phyloP scores from a whole-genome alignment of 371 early-diverging fungal species.

The Mortierella sp. region DNA sequence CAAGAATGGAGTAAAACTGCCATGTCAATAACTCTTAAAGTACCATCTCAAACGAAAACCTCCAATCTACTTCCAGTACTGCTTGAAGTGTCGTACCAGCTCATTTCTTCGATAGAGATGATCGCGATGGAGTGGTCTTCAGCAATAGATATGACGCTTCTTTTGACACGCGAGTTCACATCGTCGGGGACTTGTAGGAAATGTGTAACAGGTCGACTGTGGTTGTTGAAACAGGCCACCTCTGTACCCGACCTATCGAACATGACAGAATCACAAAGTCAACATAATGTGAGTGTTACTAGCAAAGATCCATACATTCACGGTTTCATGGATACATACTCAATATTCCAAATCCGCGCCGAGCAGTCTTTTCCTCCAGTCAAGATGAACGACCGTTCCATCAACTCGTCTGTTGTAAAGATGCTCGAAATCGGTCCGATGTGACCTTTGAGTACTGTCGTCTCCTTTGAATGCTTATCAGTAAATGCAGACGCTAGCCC shows the following conservation, averaged over 20 bases:
- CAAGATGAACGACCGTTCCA: constrained; percentile 66
- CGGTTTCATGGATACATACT: constrained; percentile 61
- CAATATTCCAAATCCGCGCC: constrained; percentile 83
- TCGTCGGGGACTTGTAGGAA: constrained; percentile 78
- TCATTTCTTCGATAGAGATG: constrained; percentile 82
- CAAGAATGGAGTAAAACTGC: constrained; percentile 4
- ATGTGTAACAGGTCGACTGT: constrained; percentile 68
- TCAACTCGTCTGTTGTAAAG: constrained; percentile 65
- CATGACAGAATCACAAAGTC: not conserved
- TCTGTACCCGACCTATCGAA: constrained; percentile 67
- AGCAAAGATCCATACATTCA: not conserved
- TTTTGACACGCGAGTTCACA: constrained; percentile 67
- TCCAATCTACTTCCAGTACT: not conserved
- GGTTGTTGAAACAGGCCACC: constrained; percentile 77
- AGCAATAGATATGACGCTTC: constrained; percentile 76
- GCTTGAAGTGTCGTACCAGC: constrained; percentile 63
- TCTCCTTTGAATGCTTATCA: constrained; percentile 47
- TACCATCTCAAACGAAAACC: not conserved
- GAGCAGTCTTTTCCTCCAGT: constrained; percentile 79
- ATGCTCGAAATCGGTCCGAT: constrained; percentile 69
- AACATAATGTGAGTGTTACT: not conserved
- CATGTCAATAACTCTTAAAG: constrained; percentile 25
- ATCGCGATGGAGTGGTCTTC: constrained; percentile 78
- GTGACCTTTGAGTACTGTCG: constrained; percentile 62
- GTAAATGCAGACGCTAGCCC: constrained; percentile 48